Evolutionary conservation across 1,284 basidiomycete genomes (phyloP).

Genomic region (Boletellus deceptivus): DNA sequence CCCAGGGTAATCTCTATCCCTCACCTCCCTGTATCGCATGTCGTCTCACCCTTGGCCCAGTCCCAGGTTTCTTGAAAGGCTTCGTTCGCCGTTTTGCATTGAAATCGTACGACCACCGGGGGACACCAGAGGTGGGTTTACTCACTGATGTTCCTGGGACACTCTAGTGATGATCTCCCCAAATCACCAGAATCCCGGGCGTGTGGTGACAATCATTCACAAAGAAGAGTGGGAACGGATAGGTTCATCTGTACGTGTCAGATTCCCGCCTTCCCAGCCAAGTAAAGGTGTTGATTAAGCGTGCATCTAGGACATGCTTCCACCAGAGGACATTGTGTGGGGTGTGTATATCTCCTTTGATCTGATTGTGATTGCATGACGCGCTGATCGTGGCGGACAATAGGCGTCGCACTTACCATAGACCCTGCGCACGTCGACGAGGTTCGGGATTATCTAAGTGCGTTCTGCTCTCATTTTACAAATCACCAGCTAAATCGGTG

Average conservation of each 20-base stretch:
- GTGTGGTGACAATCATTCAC: conserved; percentile 82
- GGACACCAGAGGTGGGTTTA: conserved; percentile 63
- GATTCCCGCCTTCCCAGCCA: neutral
- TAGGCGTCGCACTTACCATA: conserved; percentile 81
- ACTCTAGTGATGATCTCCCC: neutral
- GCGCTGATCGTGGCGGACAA: neutral
- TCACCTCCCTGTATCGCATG: neutral
- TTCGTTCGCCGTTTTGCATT: conserved; percentile 85
- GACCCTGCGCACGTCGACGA: conserved; percentile 70
- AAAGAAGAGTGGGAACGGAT: conserved; percentile 79
- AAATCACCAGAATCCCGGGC: conserved; percentile 60
- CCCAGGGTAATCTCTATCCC: conserved; percentile 44
- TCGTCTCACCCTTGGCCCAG: conserved; percentile 33
- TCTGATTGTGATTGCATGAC: neutral
- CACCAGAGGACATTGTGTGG: conserved; percentile 79
- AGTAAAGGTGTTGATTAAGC: neutral
- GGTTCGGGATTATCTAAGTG: conserved; percentile 75
- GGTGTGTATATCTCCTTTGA: conserved; percentile 41
- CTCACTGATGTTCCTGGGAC: neutral
- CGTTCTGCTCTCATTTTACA: neutral
- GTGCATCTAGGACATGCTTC: conserved; percentile 59
- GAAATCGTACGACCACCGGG: conserved; percentile 82
- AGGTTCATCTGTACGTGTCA: conserved; percentile 50
- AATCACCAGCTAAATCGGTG: neutral
- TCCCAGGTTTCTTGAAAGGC: conserved; percentile 80